phyloP scores from a whole-genome alignment of 2,329 filamentous ascomycete genomes.

The Exserohilum rostratum region DNA sequence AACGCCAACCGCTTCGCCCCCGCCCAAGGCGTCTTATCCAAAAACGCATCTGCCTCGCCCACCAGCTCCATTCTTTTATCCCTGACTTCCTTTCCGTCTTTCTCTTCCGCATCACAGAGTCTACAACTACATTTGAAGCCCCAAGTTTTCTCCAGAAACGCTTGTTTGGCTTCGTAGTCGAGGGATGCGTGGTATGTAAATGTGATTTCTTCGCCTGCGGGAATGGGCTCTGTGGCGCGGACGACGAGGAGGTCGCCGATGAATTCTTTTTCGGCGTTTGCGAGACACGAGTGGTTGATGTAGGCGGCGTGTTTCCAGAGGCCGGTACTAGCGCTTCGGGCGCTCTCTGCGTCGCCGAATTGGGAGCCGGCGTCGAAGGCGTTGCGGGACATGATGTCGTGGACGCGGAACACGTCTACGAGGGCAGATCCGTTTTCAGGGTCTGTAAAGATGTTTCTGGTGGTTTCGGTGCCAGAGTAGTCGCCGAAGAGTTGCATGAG shows the following conservation, averaged over 20 bases:
- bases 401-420: constrained; percentile 58
- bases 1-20: constrained; percentile 34
- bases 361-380: constrained; percentile 49
- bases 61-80: constrained; percentile 32
- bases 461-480: constrained; percentile 47
- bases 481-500: constrained; percentile 44
- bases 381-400: constrained; percentile 55
- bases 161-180: constrained; percentile 46
- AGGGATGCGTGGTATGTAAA: constrained; percentile 35
- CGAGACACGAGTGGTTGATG: constrained; percentile 54
- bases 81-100: constrained; percentile 27
- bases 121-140: constrained; percentile 51
- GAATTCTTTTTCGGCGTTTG: constrained; percentile 50
- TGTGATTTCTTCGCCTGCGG: constrained; percentile 31
- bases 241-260: constrained; percentile 50
- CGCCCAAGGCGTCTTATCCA: constrained; percentile 35
- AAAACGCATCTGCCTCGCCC: constrained; percentile 32
- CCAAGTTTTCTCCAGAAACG: constrained; percentile 43
- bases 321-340: constrained; percentile 39
- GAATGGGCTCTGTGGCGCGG: constrained; percentile 47
- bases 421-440: constrained; percentile 47
- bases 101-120: constrained; percentile 47
- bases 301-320: constrained; percentile 52
- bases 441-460: constrained; percentile 36
- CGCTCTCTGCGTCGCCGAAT: constrained; percentile 31